phyloP scores from a whole-genome alignment of 1,284 basidiomycete genomes.

The Quambalaria eucalypti region DNA sequence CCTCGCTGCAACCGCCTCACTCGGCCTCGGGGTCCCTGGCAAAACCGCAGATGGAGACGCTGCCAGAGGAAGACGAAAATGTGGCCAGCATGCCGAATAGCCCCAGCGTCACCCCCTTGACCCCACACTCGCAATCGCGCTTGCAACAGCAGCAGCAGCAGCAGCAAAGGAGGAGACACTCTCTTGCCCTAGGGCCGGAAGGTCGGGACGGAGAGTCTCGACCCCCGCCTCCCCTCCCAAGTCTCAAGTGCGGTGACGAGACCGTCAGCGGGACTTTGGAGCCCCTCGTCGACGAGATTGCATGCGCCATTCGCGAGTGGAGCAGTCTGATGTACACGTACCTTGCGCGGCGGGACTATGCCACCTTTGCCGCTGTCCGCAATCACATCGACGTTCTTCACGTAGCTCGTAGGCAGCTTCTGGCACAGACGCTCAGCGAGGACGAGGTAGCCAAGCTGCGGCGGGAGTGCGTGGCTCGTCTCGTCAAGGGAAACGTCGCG shows the following conservation, averaged over 20 bases:
- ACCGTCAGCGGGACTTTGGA: slow-evolving; percentile 51
- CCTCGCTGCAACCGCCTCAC: slow-evolving; percentile 15
- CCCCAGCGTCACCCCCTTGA: not conserved
- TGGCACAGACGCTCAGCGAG: slow-evolving; percentile 72
- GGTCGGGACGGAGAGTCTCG: slow-evolving; percentile 7
- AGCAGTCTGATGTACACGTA: slow-evolving; percentile 83
- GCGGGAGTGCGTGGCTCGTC: slow-evolving; percentile 73
- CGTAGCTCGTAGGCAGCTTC: slow-evolving; percentile 74
- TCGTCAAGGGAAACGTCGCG: slow-evolving; percentile 81
- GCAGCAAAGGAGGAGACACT: too few relatives aligned
- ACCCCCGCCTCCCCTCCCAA: slow-evolving; percentile 79
- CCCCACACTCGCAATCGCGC: too few relatives aligned
- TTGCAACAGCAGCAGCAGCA: too few relatives aligned
- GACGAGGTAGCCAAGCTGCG: slow-evolving; percentile 78
- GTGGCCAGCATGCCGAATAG: slow-evolving; percentile 16
- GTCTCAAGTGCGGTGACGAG: slow-evolving; percentile 57
- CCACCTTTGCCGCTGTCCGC: slow-evolving; percentile 73
- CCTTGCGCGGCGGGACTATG: slow-evolving; percentile 77
- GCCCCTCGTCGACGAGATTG: slow-evolving; percentile 92
- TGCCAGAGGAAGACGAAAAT: slow-evolving; percentile 25
- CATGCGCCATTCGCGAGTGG: slow-evolving; percentile 91
- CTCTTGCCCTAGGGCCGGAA: not conserved
- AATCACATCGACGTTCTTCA: slow-evolving; percentile 86
- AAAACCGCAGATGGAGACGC: slow-evolving; percentile 20
- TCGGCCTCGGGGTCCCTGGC: not conserved